Evolutionary conservation across 306 rosid genomes (phyloP).

Genomic region (Quercus engelmannii): DNA sequence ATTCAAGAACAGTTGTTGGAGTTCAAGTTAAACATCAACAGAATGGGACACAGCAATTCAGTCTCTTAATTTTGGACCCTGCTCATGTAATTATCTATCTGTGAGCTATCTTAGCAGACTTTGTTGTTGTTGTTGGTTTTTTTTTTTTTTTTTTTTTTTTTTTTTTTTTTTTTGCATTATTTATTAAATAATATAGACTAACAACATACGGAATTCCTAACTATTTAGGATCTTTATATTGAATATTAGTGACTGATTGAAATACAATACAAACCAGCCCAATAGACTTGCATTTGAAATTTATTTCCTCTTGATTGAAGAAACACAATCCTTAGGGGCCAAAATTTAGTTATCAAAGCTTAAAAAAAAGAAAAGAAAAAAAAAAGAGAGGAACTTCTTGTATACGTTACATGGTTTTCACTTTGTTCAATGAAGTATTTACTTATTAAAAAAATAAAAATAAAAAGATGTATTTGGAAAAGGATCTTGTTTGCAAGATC

Average conservation of each 20-base stretch:
- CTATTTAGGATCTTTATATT: background rate
- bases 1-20: slow-evolving; percentile 83
- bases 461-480: no score
- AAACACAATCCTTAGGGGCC: background rate
- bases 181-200: slow-evolving; percentile 1
- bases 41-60: slow-evolving; percentile 34
- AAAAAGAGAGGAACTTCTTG: no score
- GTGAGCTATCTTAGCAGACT: slow-evolving; percentile 10
- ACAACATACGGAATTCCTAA: background rate
- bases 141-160: no score
- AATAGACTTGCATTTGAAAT: background rate
- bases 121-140: no score
- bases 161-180: background rate
- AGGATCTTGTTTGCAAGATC: no score
- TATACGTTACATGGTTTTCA: no score
- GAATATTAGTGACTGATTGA: background rate
- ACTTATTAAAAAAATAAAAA: no score
- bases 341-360: no score
- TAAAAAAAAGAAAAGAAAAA: no score
- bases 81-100: slow-evolving; percentile 51
- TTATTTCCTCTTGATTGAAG: background rate
- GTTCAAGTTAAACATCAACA: slow-evolving; percentile 55
- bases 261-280: background rate
- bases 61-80: slow-evolving; percentile 78
- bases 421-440: no score